Evolutionary conservation across 257 asterid genomes (phyloP).

Genomic region (Asclepias syriaca): DNA sequence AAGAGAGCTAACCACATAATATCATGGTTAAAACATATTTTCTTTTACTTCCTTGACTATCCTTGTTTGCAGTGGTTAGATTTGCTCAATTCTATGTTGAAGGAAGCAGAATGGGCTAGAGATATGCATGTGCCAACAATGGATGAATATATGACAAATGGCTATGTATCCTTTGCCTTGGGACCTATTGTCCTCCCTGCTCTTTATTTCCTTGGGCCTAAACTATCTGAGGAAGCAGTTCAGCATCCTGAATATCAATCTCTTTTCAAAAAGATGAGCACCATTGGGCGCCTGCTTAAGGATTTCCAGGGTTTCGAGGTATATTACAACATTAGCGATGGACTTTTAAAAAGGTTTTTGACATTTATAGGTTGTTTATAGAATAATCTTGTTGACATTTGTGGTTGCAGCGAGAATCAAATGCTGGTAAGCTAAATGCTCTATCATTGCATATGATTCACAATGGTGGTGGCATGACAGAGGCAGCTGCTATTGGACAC

Average conservation of each 20-base stretch:
- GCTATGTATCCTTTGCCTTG: slow-evolving; percentile 69
- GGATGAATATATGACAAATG: slow-evolving; percentile 72
- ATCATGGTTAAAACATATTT: background rate
- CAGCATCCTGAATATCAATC: slow-evolving; percentile 46
- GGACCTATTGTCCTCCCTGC: slow-evolving; percentile 85
- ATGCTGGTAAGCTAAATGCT: slow-evolving; percentile 66
- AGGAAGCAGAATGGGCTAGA: slow-evolving; percentile 70
- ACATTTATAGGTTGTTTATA: background rate
- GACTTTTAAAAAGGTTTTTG: background rate
- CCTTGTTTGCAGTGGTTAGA: slow-evolving; percentile 66
- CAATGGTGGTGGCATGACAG: slow-evolving; percentile 34
- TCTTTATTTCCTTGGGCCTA: slow-evolving; percentile 76
- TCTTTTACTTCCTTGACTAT: background rate
- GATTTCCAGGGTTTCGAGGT: slow-evolving; percentile 75
- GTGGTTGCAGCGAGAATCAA: slow-evolving; percentile 62
- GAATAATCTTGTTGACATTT: background rate
- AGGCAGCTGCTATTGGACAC: slow-evolving; percentile 42
- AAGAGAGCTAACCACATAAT: background rate
- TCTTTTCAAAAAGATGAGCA: slow-evolving; percentile 63
- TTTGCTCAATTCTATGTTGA: slow-evolving; percentile 64
- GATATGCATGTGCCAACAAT: slow-evolving; percentile 41
- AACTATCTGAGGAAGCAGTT: slow-evolving; percentile 66
- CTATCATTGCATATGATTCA: slow-evolving; percentile 42
- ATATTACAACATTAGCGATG: slow-evolving; percentile 5
- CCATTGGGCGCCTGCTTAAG: slow-evolving; percentile 78